Percentiles rank a stretch among this genome's conserved stretches.
Conservation (phyloP, 2,329 filamentous ascomycete genomes). For the Fusarium torreyae region DNA sequence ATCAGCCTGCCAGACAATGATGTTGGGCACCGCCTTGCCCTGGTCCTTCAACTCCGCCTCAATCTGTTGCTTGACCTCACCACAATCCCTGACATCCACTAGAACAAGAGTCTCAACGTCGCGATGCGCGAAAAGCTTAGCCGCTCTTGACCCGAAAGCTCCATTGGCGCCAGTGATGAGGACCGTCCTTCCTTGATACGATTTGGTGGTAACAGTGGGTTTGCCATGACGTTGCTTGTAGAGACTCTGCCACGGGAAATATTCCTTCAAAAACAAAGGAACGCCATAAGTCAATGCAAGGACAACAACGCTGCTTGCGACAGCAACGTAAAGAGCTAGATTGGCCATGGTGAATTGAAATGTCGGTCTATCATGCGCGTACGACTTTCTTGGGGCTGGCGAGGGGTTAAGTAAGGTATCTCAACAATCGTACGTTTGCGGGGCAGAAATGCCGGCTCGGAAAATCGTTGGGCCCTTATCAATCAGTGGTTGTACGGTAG, state of each 20-base stretch:
- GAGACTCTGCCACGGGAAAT: constrained; percentile 55
- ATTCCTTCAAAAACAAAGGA: constrained; percentile 53
- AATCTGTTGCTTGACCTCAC: constrained; percentile 53
- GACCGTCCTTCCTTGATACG: constrained; percentile 55
- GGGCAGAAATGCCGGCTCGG: constrained; percentile 38
- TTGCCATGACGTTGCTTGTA: constrained; percentile 53
- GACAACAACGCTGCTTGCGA: constrained; percentile 35
- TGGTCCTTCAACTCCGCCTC: constrained; percentile 49
- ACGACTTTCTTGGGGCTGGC: constrained; percentile 5
- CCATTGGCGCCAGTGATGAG: constrained; percentile 57
- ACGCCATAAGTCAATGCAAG: constrained; percentile 49
- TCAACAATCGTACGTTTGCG: constrained; percentile 41
- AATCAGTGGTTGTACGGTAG: constrained; percentile 22
- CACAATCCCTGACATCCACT: constrained; percentile 55
- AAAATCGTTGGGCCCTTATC: constrained; percentile 39
- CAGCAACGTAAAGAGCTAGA: constrained; percentile 22
- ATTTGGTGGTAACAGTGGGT: constrained; percentile 54
- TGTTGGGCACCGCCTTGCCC: constrained; percentile 50
- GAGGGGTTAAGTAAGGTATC: constrained; percentile 17
- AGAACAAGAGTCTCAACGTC: constrained; percentile 55
- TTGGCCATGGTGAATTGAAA: constrained; percentile 34
- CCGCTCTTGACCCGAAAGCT: constrained; percentile 56
- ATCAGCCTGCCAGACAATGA: constrained; percentile 56
- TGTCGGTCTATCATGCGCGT: neutral
- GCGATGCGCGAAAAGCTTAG: constrained; percentile 55